Conservation (phyloP, 345 rosid genomes). For the Eutrema japonicum region DNA sequence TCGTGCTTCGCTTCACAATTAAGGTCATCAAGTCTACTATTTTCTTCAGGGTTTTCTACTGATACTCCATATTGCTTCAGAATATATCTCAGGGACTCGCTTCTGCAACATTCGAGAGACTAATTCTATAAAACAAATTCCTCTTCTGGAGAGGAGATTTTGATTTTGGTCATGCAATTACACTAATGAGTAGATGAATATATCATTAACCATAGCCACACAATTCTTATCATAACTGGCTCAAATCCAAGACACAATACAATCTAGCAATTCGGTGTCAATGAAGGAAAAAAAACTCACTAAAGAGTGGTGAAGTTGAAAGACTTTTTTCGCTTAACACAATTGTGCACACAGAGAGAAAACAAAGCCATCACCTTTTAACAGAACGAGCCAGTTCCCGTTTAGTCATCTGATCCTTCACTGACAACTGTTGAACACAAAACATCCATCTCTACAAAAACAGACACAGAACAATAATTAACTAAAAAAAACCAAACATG, state of each 20-base stretch:
- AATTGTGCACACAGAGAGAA: slow-evolving; percentile 6
- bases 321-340: not conserved
- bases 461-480: not conserved
- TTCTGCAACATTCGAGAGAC: slow-evolving; percentile 34
- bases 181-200: not conserved
- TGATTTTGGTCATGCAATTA: not conserved
- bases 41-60: slow-evolving; percentile 26
- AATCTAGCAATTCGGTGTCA: not conserved
- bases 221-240: slow-evolving; percentile 14
- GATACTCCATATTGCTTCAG: slow-evolving; percentile 41
- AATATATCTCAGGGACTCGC: slow-evolving; percentile 35
- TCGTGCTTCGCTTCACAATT: slow-evolving; percentile 1
- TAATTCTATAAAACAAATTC: not conserved
- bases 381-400: slow-evolving; percentile 23
- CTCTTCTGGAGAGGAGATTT: not conserved
- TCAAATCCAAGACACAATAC: slow-evolving; percentile 2
- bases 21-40: slow-evolving; percentile 19
- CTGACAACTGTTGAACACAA: slow-evolving; percentile 30
- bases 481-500: not conserved
- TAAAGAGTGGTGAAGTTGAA: not conserved
- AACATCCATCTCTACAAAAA: slow-evolving; percentile 38
- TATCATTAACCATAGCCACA: slow-evolving; percentile 21
- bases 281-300: not conserved
- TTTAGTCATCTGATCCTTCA: slow-evolving; percentile 14
- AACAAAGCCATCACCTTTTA: slow-evolving; percentile 40